Base-by-base conservation (phyloP, 2,329 filamentous ascomycete genomes). In the Botrytis galanthina region DNA sequence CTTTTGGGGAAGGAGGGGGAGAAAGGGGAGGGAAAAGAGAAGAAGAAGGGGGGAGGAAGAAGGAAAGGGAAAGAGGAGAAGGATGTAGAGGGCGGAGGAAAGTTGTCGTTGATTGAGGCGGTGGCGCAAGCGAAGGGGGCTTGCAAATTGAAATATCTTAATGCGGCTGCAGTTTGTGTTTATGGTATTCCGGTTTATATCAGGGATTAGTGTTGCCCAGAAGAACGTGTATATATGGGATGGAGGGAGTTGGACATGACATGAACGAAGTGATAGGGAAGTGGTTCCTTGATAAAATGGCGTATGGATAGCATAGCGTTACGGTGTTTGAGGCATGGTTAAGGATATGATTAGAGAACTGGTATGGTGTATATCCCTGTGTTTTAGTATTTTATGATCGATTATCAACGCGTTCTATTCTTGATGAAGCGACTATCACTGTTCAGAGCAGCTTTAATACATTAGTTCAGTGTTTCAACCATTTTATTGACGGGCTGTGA, bases 61-160 rank as follows among this genome's bases (percentile, higher is more conserved):
- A 78, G 80, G 79, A 64, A 74, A 63, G 73, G 81, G 80, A 76
- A 76, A 73, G 75, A 68, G 8, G 75, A 74, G 72, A 74, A 77
- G 74, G 72, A 63, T 12, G 75, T 73, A 32, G 76, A 80, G 77
- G 75, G 78, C 73, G 73, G 79, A 80, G 78, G 84, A 81, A 75
- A 80, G 68, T 83, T 85, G 73, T 91, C 87, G 71, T 84, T 98
- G 74, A 91, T 93, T n/a, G 90, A 95, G 81, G 96, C 96, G 0
- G 91, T 98, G 51, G 89, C 89, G 46, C 88, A 85, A 79, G 93
- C 93, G 22, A 88, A 93, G 76, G 87, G 88, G 74, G 91, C 90
- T n/a, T 98, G 96, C 83, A 90, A 93, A 78, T 89, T 99, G 84
- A 89, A 89, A 81, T 98, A 97, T 84, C 84, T 99, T 78, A 99